Conservation (phyloP, 2,329 filamentous ascomycete species). For the Phoma herbarum region DNA sequence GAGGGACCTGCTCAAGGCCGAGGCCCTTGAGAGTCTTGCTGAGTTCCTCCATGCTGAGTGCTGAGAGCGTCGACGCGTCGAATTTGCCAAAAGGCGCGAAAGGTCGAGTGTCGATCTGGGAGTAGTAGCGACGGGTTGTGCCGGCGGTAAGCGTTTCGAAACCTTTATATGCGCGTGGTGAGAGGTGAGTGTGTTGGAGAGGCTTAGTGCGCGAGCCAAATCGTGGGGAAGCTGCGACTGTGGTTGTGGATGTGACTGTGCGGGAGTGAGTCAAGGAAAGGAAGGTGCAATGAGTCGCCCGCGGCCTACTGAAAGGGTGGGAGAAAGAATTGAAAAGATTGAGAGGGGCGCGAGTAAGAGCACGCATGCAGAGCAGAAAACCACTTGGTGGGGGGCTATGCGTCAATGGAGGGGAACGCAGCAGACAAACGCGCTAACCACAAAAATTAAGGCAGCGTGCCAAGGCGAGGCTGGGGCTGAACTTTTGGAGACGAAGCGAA, state of each 20-base stretch:
- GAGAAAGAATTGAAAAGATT: slow-evolving; percentile 40
- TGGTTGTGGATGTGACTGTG: slow-evolving; percentile 22
- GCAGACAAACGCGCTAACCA: slow-evolving; percentile 31
- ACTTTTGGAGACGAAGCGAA: slow-evolving; percentile 7
- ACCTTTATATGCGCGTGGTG: slow-evolving; percentile 4
- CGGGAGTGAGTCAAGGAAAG: slow-evolving; percentile 41
- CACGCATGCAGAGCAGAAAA: slow-evolving; percentile 28
- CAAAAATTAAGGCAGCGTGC: slow-evolving; percentile 31
- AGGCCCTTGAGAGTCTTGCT: slow-evolving; percentile 48
- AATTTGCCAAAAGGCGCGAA: slow-evolving; percentile 36
- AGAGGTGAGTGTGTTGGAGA: slow-evolving; percentile 16
- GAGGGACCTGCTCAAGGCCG: slow-evolving; percentile 51
- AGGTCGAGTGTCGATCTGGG: slow-evolving; percentile 28
- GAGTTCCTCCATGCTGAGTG: slow-evolving; percentile 49
- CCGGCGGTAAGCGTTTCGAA: background rate
- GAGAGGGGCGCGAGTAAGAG: slow-evolving; percentile 22
- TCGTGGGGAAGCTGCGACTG: slow-evolving; percentile 20
- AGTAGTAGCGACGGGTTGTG: slow-evolving; percentile 20
- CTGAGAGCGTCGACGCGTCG: slow-evolving; percentile 35
- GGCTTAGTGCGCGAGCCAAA: slow-evolving; percentile 19
- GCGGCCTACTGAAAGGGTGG: slow-evolving; percentile 38
- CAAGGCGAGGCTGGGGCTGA: slow-evolving; percentile 21
- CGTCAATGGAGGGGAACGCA: slow-evolving; percentile 35
- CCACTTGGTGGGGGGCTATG: slow-evolving; percentile 37
- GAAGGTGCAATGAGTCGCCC: slow-evolving; percentile 45